These are phyloP conservation scores for Populus hybrid DNA, from an alignment of 441 rosid genomes.

Conservation along the genomic window DNA sequence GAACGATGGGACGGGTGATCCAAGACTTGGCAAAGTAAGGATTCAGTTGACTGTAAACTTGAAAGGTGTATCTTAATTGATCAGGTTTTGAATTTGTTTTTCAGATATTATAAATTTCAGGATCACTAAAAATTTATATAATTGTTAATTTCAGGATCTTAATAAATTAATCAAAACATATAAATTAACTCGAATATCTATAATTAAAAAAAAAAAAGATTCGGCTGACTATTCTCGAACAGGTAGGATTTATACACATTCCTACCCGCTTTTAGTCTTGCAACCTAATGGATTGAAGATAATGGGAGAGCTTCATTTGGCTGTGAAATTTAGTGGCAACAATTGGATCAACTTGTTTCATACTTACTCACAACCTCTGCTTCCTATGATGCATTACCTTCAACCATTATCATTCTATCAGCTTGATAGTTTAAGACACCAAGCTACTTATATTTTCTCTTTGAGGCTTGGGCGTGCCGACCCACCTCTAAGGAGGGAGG, in stretches of 20 bases:
- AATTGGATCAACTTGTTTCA: not conserved
- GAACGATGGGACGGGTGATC: slow-evolving; percentile 21
- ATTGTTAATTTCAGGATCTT: no score
- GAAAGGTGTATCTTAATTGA: no score
- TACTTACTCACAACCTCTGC: not conserved
- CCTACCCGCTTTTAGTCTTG: not conserved
- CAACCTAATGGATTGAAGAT: not conserved
- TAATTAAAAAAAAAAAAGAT: no score
- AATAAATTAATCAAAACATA: no score
- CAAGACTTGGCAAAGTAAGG: slow-evolving; percentile 36
- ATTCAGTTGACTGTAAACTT: no score
- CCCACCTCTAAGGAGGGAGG: not conserved
- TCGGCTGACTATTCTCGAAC: not conserved
- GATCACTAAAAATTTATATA: no score
- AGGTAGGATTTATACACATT: not conserved
- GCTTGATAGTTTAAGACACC: slow-evolving; percentile 5
- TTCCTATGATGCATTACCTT: slow-evolving; percentile 8
- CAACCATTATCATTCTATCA: no score
- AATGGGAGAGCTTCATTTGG: slow-evolving; percentile 7
- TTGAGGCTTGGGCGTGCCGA: not conserved
- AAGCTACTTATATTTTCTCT: not conserved
- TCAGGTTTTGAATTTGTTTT: no score
- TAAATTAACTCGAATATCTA: no score
- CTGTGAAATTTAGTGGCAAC: slow-evolving; percentile 3
- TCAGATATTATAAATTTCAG: no score